Percentiles rank a stretch among this genome's conserved stretches.
phyloP scores from a whole-genome alignment of 148 eudicot genomes.

The Camellia granthamiana region DNA sequence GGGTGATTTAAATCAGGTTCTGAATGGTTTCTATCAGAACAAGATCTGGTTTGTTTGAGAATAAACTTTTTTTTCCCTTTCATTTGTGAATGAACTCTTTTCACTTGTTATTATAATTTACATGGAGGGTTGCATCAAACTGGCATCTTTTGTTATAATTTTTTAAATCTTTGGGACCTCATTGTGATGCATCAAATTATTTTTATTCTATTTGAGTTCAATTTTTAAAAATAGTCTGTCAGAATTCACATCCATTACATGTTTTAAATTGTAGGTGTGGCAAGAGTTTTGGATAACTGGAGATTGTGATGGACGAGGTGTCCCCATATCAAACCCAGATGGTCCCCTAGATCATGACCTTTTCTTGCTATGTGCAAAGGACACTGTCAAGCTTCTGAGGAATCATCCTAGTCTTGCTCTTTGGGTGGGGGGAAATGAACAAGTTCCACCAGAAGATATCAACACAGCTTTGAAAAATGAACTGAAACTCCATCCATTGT shows the following conservation, averaged over 20 bases:
- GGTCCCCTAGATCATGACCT: constrained; percentile 97
- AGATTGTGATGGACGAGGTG: constrained; percentile 92
- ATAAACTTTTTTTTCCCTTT: background rate
- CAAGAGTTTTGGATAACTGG: constrained; percentile 99
- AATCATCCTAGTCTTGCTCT: constrained; percentile 99
- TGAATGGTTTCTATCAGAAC: background rate
- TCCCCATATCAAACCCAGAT: constrained; percentile 85
- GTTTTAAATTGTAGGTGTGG: constrained; percentile 68
- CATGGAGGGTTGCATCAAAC: background rate
- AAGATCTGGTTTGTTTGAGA: background rate
- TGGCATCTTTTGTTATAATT: background rate
- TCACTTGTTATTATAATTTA: background rate
- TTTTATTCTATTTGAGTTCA: background rate
- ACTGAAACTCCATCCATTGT: constrained; percentile 69
- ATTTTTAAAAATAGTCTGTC: background rate
- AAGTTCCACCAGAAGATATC: constrained; percentile 86
- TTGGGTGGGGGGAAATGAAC: constrained; percentile 99
- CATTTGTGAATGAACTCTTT: background rate
- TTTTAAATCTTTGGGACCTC: background rate
- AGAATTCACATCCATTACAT: background rate
- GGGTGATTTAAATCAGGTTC: background rate
- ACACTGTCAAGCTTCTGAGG: constrained; percentile 87
- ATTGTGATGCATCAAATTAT: background rate
- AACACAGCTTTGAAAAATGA: constrained; percentile 65
- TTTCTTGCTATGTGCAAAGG: constrained; percentile 87